phyloP scores from a whole-genome alignment of 2,329 filamentous ascomycete species.

The Leptodontidium sp. region DNA sequence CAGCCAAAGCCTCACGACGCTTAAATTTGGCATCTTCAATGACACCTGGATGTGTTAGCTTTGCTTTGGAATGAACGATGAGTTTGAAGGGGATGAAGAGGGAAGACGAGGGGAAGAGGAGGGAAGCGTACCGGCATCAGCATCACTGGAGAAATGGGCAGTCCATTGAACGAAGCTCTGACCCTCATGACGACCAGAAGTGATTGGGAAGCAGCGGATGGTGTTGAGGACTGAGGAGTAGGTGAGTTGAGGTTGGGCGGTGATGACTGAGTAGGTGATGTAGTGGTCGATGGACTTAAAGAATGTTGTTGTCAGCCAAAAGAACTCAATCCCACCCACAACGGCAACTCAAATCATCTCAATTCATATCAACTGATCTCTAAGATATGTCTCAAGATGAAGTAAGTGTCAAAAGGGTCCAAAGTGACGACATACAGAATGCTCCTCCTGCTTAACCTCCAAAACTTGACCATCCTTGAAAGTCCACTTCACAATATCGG shows the following conservation, averaged over 20 bases:
- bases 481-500: slow-evolving; percentile 73
- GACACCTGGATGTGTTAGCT: slow-evolving; percentile 57
- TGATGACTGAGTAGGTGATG: slow-evolving; percentile 78
- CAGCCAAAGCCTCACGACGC: slow-evolving; percentile 74
- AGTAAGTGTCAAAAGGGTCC: neutral
- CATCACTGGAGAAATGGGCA: slow-evolving; percentile 74
- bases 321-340: neutral
- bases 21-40: slow-evolving; percentile 81
- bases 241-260: slow-evolving; percentile 67
- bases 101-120: neutral
- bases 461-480: slow-evolving; percentile 75
- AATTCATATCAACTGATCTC: neutral
- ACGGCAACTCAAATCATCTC: neutral
- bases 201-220: slow-evolving; percentile 70
- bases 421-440: slow-evolving; percentile 61
- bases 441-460: slow-evolving; percentile 80
- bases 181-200: slow-evolving; percentile 69
- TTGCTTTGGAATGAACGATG: neutral
- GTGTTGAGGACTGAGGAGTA: slow-evolving; percentile 75
- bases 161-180: slow-evolving; percentile 75
- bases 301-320: slow-evolving; percentile 9
- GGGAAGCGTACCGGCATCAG: slow-evolving; percentile 66
- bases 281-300: slow-evolving; percentile 73
- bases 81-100: neutral
- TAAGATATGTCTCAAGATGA: neutral